Evolutionary conservation across 1,284 basidiomycete species (phyloP).

Genomic region (Irpex rosettiformis): DNA sequence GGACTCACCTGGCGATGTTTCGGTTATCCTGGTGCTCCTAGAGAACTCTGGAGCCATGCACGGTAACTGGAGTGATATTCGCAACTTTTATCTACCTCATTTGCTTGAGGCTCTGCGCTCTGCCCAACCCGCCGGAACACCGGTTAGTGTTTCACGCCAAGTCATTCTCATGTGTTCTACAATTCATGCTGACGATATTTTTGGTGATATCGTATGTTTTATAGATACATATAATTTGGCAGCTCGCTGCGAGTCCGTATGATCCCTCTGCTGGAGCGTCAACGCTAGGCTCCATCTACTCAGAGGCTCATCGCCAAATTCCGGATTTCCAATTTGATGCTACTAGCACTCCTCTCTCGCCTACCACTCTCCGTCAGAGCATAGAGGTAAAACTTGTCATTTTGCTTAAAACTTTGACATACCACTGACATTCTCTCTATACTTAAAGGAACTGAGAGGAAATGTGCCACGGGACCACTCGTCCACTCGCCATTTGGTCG

Average conservation of each 20-base stretch:
- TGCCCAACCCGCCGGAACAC: slow-evolving; percentile 17
- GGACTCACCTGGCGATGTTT: slow-evolving; percentile 35
- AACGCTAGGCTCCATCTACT: slow-evolving; percentile 22
- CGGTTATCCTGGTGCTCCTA: slow-evolving; percentile 53
- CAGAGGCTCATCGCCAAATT: slow-evolving; percentile 23
- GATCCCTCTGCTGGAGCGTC: background rate
- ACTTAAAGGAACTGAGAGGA: slow-evolving; percentile 7
- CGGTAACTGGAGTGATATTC: slow-evolving; percentile 50
- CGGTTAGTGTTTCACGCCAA: slow-evolving; percentile 1
- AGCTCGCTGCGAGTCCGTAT: slow-evolving; percentile 28
- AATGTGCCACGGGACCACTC: slow-evolving; percentile 5
- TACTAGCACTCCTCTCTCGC: slow-evolving; percentile 41
- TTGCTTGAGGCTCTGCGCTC: slow-evolving; percentile 42
- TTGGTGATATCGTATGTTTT: slow-evolving; percentile 1
- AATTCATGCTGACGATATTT: background rate
- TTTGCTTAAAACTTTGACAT: background rate
- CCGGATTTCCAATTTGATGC: slow-evolving; percentile 41
- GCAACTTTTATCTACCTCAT: slow-evolving; percentile 48
- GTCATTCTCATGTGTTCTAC: background rate
- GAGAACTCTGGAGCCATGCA: slow-evolving; percentile 56
- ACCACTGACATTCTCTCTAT: background rate
- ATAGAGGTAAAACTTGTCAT: slow-evolving; percentile 38
- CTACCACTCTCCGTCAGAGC: slow-evolving; percentile 37
- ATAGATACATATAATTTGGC: slow-evolving; percentile 40
- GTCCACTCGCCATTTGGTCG: slow-evolving; percentile 15